Conservation (phyloP, 495 filamentous ascomycete species). For the Aspergillus egyptiacus region DNA sequence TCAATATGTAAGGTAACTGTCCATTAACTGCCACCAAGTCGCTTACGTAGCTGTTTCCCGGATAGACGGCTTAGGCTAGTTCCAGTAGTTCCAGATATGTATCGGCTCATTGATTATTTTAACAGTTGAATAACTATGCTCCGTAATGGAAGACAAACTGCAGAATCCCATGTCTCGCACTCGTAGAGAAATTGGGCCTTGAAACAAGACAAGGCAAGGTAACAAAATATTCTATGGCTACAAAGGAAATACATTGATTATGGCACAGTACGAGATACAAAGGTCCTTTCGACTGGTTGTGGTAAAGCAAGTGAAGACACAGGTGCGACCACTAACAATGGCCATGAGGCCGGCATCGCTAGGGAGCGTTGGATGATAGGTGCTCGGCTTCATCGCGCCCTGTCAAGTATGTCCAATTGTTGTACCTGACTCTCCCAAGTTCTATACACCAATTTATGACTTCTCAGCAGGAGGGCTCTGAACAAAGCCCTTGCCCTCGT, state of each 20-base stretch:
- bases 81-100: too few relatives aligned
- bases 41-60: slow-evolving; percentile 4
- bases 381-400: slow-evolving; percentile 8
- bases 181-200: background rate
- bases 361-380: slow-evolving; percentile 12
- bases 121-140: too few relatives aligned
- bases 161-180: too few relatives aligned
- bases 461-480: slow-evolving; percentile 57
- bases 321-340: slow-evolving; percentile 16
- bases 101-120: too few relatives aligned
- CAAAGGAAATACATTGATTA: slow-evolving; percentile 49
- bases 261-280: slow-evolving; percentile 48
- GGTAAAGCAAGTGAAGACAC: slow-evolving; percentile 36
- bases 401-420: slow-evolving; percentile 15
- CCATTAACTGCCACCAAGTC: too few relatives aligned
- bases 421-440: slow-evolving; percentile 26
- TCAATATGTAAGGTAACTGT: too few relatives aligned
- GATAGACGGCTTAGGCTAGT: too few relatives aligned
- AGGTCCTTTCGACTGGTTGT: slow-evolving; percentile 35
- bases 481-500: slow-evolving; percentile 74
- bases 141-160: too few relatives aligned
- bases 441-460: slow-evolving; percentile 26
- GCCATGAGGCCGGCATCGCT: slow-evolving; percentile 18
- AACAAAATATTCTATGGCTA: slow-evolving; percentile 35
- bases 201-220: slow-evolving; percentile 10